Evolutionary conservation across 257 asterid genomes (phyloP).

Genomic region (Petunia secreta): DNA sequence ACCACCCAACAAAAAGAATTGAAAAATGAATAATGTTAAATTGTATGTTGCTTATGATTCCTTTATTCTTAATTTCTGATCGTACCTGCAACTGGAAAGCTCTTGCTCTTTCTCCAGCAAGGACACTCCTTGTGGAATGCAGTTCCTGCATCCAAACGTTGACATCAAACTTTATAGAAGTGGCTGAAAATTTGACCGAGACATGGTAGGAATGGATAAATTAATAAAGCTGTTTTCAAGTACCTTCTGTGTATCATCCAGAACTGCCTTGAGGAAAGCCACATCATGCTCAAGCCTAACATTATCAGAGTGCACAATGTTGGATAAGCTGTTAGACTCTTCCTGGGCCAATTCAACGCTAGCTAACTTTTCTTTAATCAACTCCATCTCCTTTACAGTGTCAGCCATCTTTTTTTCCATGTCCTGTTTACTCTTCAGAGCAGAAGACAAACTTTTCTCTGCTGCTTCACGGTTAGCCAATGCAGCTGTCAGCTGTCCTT

Average conservation of each 20-base stretch:
- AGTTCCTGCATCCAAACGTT: slow-evolving; percentile 61
- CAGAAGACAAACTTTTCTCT: slow-evolving; percentile 62
- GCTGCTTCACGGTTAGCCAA: slow-evolving; percentile 70
- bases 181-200: slow-evolving; percentile 20
- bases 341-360: slow-evolving; percentile 85
- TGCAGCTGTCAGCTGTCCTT: slow-evolving; percentile 80
- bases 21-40: neutral
- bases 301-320: slow-evolving; percentile 93
- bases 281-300: slow-evolving; percentile 96
- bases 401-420: slow-evolving; percentile 70
- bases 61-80: neutral
- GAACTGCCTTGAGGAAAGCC: slow-evolving; percentile 92
- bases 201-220: slow-evolving; percentile 12
- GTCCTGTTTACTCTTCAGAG: slow-evolving; percentile 71
- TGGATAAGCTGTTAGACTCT: slow-evolving; percentile 82
- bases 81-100: slow-evolving; percentile 94
- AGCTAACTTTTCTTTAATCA: slow-evolving; percentile 83
- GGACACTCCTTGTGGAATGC: slow-evolving; percentile 93
- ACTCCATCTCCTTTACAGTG: slow-evolving; percentile 70
- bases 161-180: slow-evolving; percentile 22
- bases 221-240: neutral
- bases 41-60: slow-evolving; percentile 9
- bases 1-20: neutral
- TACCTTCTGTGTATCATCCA: slow-evolving; percentile 97
- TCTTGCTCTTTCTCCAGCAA: slow-evolving; percentile 90